These are phyloP conservation scores for Boechera stricta DNA, from an alignment of 345 rosid species.

Conservation along the genomic window DNA sequence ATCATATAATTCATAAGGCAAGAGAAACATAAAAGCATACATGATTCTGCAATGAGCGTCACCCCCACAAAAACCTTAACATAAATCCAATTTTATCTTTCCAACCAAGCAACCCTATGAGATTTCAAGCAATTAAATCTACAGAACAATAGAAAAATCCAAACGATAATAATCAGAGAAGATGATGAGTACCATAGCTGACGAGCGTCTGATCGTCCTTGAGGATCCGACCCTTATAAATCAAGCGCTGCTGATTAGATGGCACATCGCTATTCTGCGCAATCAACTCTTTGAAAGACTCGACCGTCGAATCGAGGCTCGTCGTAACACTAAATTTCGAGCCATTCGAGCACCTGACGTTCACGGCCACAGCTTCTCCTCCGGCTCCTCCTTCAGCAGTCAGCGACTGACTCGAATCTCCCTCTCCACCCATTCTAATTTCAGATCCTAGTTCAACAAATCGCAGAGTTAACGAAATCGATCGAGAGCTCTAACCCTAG, in stretches of 20 bases:
- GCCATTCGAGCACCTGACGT: slow-evolving; percentile 72
- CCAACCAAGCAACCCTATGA: slow-evolving; percentile 17
- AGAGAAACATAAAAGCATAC: slow-evolving; percentile 49
- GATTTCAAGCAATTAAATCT: slow-evolving; percentile 14
- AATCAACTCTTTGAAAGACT: slow-evolving; percentile 58
- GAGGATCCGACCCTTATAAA: slow-evolving; percentile 88
- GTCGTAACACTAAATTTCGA: slow-evolving; percentile 62
- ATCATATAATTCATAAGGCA: background rate
- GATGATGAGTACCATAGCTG: slow-evolving; percentile 60
- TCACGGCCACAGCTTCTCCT: slow-evolving; percentile 54
- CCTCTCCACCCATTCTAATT: slow-evolving; percentile 54
- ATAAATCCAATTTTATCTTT: background rate
- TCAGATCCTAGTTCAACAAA: slow-evolving; percentile 17
- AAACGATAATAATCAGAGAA: background rate
- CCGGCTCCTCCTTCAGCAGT: slow-evolving; percentile 39
- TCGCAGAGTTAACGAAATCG: slow-evolving; percentile 24
- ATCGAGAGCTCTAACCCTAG: slow-evolving; percentile 39
- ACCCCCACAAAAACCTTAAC: background rate
- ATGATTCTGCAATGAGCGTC: slow-evolving; percentile 48
- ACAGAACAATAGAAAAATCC: background rate
- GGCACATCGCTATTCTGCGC: slow-evolving; percentile 75
- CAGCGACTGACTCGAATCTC: slow-evolving; percentile 65
- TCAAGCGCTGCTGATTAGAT: slow-evolving; percentile 79
- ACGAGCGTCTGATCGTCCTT: slow-evolving; percentile 76
- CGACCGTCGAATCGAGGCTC: slow-evolving; percentile 63